These are phyloP conservation scores for Boeremia exigua DNA, from an alignment of 2,329 filamentous ascomycete genomes.

Conservation along the genomic window DNA sequence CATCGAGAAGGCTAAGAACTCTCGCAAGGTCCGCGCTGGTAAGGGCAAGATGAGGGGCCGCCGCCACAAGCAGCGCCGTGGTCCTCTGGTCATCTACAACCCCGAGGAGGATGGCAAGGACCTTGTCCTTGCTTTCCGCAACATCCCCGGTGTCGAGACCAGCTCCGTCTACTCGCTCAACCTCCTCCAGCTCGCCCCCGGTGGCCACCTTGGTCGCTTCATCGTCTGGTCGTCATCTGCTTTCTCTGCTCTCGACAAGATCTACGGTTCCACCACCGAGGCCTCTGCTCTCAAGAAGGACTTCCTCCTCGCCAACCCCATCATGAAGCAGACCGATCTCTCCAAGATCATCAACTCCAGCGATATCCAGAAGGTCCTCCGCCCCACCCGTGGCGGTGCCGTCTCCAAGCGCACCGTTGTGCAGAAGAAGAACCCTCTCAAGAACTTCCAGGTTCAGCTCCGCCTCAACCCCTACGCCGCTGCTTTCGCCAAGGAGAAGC, in stretches of 20 bases:
- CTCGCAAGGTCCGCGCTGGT: conserved; percentile 95
- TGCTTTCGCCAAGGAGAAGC: conserved; percentile 84
- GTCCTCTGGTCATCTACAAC: conserved; percentile 97
- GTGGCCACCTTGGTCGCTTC: conserved; percentile 98
- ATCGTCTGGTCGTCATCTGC: conserved; percentile 98
- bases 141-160: conserved; percentile 98
- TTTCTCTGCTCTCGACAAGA: conserved; percentile 93
- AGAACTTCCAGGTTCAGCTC: conserved; percentile 98
- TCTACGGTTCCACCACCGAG: conserved; percentile 93
- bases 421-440: conserved; percentile 99
- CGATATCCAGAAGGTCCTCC: conserved; percentile 95
- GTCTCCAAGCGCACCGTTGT: conserved; percentile 87
- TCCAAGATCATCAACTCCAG: conserved; percentile 98
- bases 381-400: conserved; percentile 87
- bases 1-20: conserved; percentile 93
- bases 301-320: conserved; percentile 92
- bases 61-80: conserved; percentile 96
- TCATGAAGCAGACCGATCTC: conserved; percentile 93
- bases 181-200: conserved; percentile 98
- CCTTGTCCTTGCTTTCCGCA: conserved; percentile 93
- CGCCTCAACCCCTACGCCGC: conserved; percentile 98
- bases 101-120: conserved; percentile 94
- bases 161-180: conserved; percentile 92
- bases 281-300: conserved; percentile 97
- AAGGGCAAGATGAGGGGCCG: conserved; percentile 99